Base-by-base conservation (phyloP, 2,329 filamentous ascomycete genomes). In the Cadophora malorum region DNA sequence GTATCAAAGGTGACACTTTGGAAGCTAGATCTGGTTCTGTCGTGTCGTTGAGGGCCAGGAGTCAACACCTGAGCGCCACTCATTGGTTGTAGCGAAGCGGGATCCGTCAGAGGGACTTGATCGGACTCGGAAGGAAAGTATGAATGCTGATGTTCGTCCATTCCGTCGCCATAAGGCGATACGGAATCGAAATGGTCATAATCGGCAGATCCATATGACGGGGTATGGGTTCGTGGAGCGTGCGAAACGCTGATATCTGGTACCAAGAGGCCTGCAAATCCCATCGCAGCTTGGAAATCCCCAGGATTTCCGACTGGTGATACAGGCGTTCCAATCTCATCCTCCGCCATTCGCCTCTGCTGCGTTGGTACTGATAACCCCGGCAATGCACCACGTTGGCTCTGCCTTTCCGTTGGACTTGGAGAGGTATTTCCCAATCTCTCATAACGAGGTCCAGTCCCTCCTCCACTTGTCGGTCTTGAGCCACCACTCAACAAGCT, bases 31-130 rank as follows among this genome's bases (percentile, higher is more conserved):
- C 68, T 63, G 35, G 79, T 80, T 76, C 85, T 83, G 58, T 85
- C 83, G 68, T 83, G 81, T 50, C 79, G 77, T 69, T 82, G 80
- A 52, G 79, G 80, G 35, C 79, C 74, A 53, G 80, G 80, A 23
- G 77, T 77, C 23, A 73, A 67, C 41, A 64, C 67, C 65, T 65
- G 59, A 21, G 81, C 81, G 21, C 85, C 84, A 70, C 83, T 85
- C 53, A 88, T 85, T 53, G 87, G 86, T 70, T 88, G 84, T 53
- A 89, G 76, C 70, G 85, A 83, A 67, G 79, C 81, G 65, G 80
- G 77, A 72, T 88, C 84, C 0, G 88, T 91, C 62, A 90, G 80
- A 31, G 88, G 88, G 16, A 86, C 81, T 50, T 81, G 81, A 75
- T 90, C 88, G 7, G 87, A 88, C 69, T 89, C 76, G 1, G 73